phyloP scores from a whole-genome alignment of 495 filamentous ascomycete genomes.

The Neurospora terricola region DNA sequence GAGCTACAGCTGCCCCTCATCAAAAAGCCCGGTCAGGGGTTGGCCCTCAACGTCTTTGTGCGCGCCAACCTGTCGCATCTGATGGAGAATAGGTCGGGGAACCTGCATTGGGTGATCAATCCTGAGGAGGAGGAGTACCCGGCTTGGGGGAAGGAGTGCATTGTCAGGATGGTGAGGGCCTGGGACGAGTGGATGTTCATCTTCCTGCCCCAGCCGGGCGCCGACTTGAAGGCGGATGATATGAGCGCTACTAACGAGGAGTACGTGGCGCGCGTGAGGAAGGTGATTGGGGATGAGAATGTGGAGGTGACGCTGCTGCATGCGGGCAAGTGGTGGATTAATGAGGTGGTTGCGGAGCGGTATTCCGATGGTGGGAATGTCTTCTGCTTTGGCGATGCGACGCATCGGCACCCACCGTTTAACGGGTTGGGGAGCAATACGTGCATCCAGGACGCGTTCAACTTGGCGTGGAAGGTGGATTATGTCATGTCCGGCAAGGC shows the following conservation, averaged over 20 bases:
- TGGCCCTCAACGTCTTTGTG: slow-evolving; percentile 44
- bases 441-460: slow-evolving; percentile 39
- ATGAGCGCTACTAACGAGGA: slow-evolving; percentile 24
- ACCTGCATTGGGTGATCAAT: slow-evolving; percentile 44
- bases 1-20: slow-evolving; percentile 39
- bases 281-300: slow-evolving; percentile 43
- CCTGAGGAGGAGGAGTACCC: slow-evolving; percentile 25
- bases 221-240: slow-evolving; percentile 20
- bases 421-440: slow-evolving; percentile 41
- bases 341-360: slow-evolving; percentile 32
- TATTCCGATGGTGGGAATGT: slow-evolving; percentile 29
- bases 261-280: slow-evolving; percentile 28
- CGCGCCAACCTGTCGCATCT: slow-evolving; percentile 43
- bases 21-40: slow-evolving; percentile 41
- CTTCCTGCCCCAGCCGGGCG: slow-evolving; percentile 23
- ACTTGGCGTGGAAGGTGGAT: slow-evolving; percentile 41
- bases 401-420: slow-evolving; percentile 38
- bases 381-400: slow-evolving; percentile 39
- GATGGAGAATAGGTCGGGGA: slow-evolving; percentile 38
- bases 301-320: slow-evolving; percentile 24
- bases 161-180: slow-evolving; percentile 33
- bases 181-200: slow-evolving; percentile 41
- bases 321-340: slow-evolving; percentile 33
- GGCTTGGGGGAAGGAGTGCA: slow-evolving; percentile 24
- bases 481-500: slow-evolving; percentile 30